Percentiles rank a stretch among this genome's conserved stretches.
Conservation (phyloP, 306 rosid genomes). For the Trichosanthes truncata region DNA sequence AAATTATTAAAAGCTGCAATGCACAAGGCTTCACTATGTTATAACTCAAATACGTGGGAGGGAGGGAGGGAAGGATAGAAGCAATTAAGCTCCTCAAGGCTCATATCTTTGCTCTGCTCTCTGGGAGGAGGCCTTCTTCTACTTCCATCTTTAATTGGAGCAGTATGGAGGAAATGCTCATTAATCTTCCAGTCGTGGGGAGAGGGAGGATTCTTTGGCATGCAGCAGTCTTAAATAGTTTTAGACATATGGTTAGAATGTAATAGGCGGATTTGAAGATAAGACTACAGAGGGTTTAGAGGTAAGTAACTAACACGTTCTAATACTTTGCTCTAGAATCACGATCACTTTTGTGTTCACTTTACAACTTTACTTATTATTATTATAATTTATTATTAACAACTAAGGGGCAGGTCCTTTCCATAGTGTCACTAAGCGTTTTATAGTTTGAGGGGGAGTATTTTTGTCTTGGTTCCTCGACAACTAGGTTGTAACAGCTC, state of each 20-base stretch:
- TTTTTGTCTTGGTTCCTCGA: background rate
- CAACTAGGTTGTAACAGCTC: background rate
- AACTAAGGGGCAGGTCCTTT: background rate
- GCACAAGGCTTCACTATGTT: background rate
- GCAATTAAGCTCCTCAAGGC: background rate
- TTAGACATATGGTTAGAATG: background rate
- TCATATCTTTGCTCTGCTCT: background rate
- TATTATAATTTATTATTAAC: background rate
- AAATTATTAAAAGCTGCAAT: background rate
- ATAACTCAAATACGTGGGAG: background rate
- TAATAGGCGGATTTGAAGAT: background rate
- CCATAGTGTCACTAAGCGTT: background rate
- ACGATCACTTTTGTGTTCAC: background rate
- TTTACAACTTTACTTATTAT: too few species aligned
- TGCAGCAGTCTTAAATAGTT: background rate
- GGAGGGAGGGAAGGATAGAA: background rate
- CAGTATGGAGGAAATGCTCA: background rate
- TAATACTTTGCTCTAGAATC: background rate
- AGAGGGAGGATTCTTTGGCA: background rate
- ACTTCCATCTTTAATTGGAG: background rate
- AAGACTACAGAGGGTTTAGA: background rate
- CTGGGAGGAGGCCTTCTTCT: background rate
- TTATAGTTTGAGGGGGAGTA: constrained; percentile 1
- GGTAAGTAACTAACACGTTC: background rate
- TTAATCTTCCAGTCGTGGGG: background rate